A percentile compares a stretch with the other conserved stretches of the same genome.
Conservation (phyloP, 306 rosid genomes). For the Psophocarpus tetragonolobus region DNA sequence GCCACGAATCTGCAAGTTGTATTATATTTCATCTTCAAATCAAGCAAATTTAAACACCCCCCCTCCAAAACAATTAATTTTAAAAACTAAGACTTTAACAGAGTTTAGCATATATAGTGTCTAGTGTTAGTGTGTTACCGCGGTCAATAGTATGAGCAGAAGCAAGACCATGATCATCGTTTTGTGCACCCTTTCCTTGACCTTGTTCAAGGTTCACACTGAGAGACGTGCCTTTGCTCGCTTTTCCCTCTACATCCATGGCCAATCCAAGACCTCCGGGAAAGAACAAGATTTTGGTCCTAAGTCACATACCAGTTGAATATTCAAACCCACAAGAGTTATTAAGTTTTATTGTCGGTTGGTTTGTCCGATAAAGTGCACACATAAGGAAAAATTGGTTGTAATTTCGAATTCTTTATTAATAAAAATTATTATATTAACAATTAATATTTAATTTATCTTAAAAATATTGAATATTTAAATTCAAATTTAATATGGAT, state of each 20-base stretch:
- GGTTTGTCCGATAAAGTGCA: too few species aligned
- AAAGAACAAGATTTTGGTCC: background rate
- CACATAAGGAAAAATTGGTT: too few species aligned
- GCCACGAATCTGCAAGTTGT: slow-evolving; percentile 57
- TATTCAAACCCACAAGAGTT: too few species aligned
- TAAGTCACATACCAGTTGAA: too few species aligned
- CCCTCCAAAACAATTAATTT: too few species aligned
- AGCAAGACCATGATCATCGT: slow-evolving; percentile 29
- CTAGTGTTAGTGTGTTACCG: slow-evolving; percentile 29
- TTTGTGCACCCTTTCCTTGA: slow-evolving; percentile 8
- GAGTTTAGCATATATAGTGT: background rate
- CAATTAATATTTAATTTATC: too few species aligned
- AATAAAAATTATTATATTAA: too few species aligned
- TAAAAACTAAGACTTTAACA: background rate
- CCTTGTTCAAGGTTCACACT: slow-evolving; percentile 40
- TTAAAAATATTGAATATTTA: too few species aligned
- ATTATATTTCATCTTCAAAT: background rate
- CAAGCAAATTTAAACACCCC: background rate
- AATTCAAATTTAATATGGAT: too few species aligned
- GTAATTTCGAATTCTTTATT: too few species aligned
- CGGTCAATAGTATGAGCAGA: slow-evolving; percentile 58
- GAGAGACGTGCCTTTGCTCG: slow-evolving; percentile 16
- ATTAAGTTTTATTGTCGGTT: too few species aligned
- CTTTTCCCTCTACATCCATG: slow-evolving; percentile 44
- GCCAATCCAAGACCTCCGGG: background rate